Evolutionary conservation across 2,329 filamentous ascomycete genomes (phyloP).

Genomic region (Hypoxylon sp.): DNA sequence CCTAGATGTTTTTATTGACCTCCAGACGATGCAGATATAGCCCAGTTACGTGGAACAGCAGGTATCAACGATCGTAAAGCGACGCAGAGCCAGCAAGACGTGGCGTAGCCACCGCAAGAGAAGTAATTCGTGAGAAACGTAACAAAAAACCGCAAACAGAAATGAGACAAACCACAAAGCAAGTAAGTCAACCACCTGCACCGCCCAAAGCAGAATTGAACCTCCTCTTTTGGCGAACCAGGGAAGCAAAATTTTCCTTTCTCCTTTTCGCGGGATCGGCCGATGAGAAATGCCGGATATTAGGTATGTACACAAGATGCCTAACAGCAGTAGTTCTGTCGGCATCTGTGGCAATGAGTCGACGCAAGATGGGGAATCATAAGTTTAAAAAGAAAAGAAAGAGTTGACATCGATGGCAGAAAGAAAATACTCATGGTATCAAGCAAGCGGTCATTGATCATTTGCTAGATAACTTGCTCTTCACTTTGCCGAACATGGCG

Average conservation of each 20-base stretch:
- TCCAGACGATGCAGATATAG: conserved; percentile 15
- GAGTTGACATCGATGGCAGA: conserved; percentile 31
- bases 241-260: conserved; percentile 4
- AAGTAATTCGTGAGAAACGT: conserved; percentile 20
- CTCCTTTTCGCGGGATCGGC: conserved; percentile 6
- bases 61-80: conserved; percentile 19
- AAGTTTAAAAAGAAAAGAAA: conserved; percentile 40
- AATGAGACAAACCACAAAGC: conserved; percentile 7
- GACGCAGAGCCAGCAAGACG: conserved; percentile 16
- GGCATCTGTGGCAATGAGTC: conserved; percentile 40
- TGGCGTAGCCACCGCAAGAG: conserved; percentile 9
- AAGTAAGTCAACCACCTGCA: conserved; percentile 20
- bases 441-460: conserved; percentile 38
- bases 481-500: conserved; percentile 70
- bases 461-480: conserved; percentile 58
- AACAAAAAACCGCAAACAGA: conserved; percentile 10
- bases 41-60: conserved; percentile 18
- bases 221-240: conserved; percentile 7
- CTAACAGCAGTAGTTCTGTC: conserved; percentile 38
- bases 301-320: conserved; percentile 47
- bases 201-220: conserved; percentile 19
- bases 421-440: conserved; percentile 31
- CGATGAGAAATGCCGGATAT: conserved; percentile 35
- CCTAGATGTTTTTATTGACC: conserved; percentile 17
- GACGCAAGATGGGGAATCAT: conserved; percentile 51